A percentile compares a stretch with the other conserved stretches of the same genome.
These are phyloP conservation scores for Diaporthe longicolla DNA, from an alignment of 2,329 filamentous ascomycete genomes.

Conservation along the genomic window DNA sequence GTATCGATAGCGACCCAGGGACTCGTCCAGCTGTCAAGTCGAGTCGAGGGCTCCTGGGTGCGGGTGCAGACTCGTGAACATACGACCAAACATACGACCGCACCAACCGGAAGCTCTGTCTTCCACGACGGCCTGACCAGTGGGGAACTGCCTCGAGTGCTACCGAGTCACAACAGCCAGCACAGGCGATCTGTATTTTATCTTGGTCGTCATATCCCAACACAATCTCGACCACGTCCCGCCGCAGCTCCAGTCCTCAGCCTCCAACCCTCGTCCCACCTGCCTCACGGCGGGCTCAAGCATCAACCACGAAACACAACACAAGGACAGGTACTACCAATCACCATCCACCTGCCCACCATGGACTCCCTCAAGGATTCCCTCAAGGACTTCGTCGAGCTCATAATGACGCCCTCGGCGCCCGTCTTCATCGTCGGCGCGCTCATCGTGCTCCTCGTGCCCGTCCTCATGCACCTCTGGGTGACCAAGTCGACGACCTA, in stretches of 20 bases:
- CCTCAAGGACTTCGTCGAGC: conserved; percentile 61
- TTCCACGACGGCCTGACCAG: conserved; percentile 36
- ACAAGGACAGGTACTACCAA: conserved; percentile 28
- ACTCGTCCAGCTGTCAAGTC: conserved; percentile 32
- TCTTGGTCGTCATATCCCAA: background rate
- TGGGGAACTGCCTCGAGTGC: background rate
- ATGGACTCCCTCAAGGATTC: conserved; percentile 57
- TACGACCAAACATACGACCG: conserved; percentile 30
- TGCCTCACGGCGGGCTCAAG: conserved; percentile 10
- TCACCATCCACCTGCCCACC: conserved; percentile 40
- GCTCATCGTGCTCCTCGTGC: conserved; percentile 79
- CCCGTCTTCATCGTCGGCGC: conserved; percentile 77
- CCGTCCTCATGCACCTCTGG: conserved; percentile 82
- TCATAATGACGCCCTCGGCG: conserved; percentile 71
- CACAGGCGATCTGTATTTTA: conserved; percentile 22
- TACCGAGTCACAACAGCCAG: background rate
- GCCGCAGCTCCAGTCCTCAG: background rate
- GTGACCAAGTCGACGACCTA: conserved; percentile 78
- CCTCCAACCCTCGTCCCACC: background rate
- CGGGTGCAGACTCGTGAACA: conserved; percentile 24
- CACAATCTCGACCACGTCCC: background rate
- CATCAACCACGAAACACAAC: background rate
- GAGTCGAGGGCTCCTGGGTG: conserved; percentile 17
- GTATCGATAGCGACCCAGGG: conserved; percentile 21
- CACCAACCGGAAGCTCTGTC: conserved; percentile 29